Percentiles rank a stretch among this genome's conserved stretches.
Evolutionary conservation across 352 stramenopile genomes (phyloP).

Genomic region (Phytophthora ohioensis): DNA sequence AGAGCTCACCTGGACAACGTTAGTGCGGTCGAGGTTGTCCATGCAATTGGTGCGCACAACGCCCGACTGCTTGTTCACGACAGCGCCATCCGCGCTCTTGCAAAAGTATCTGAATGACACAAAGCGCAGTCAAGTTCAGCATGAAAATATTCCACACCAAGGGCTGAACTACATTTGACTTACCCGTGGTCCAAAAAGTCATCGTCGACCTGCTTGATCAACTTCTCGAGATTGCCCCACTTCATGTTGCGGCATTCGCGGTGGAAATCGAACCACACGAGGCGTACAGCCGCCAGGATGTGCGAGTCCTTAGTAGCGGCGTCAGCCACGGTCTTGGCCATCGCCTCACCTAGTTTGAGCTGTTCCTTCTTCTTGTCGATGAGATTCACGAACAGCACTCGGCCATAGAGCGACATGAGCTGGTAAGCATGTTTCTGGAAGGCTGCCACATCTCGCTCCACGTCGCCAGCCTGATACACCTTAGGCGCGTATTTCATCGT

Average conservation of each 20-base stretch:
- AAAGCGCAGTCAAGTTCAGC: neutral
- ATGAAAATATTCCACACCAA: neutral
- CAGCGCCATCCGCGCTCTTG: conserved; percentile 52
- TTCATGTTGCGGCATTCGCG: conserved; percentile 95
- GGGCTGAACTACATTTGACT: neutral
- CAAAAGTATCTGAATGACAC: conserved; percentile 59
- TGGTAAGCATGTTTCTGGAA: conserved; percentile 72
- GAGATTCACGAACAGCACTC: conserved; percentile 93
- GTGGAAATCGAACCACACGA: conserved; percentile 98
- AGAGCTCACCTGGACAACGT: conserved; percentile 64
- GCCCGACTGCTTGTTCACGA: conserved; percentile 85
- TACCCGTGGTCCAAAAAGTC: conserved; percentile 80
- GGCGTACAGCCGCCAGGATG: conserved; percentile 65
- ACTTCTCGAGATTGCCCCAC: conserved; percentile 92
- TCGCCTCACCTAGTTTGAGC: conserved; percentile 89
- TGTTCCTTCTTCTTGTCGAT: conserved; percentile 97
- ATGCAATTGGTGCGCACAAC: conserved; percentile 98
- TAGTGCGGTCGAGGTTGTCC: conserved; percentile 97
- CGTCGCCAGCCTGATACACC: conserved; percentile 68
- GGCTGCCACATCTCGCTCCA: conserved; percentile 56
- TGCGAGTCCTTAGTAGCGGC: conserved; percentile 67
- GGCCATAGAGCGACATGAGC: conserved; percentile 74
- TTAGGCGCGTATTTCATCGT: conserved; percentile 95
- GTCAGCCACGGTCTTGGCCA: conserved; percentile 80
- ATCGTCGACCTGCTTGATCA: conserved; percentile 90